Evolutionary conservation across 805 yeast species (phyloP), one percentile per base, ranked within the genome.

Genomic region (Maudiozyma barnettii): DNA sequence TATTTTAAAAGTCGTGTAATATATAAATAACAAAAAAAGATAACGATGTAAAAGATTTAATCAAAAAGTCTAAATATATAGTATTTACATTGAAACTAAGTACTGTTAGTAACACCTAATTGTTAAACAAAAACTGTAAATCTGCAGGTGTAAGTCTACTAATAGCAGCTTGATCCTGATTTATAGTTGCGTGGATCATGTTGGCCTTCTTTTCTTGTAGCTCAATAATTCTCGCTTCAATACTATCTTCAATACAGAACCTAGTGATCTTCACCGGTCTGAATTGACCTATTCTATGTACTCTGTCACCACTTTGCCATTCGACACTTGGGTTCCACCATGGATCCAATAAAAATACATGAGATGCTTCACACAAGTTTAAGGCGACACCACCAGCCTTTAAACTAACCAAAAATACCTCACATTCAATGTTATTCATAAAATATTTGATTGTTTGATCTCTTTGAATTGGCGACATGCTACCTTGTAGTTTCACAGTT

Each of bases 291-390:
- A 93, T 93, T 68, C 99, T 79, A 67, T 93, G 98, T 20, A 93
- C 97, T 69, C 99, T 80, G 66, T 93, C 99, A 66, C 95, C 96
- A 44, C 95, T 83, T 65, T 93, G 99, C 89, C 97, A 93, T 64
- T 93, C 99, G 7, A 91, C 93, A 55, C 95, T 84, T 1, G 98
- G 98, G 63, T 93, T 95, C 98, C 99, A 93, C 99, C 99, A 93
- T 33, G 98, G 98, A 59, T 93, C 99, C 72, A 93, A 73, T 41
- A 93, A 74, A 56, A 93, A 93, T 42, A 93, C 98, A 59, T 91
- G 98, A 2, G 95, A 89, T 0, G 99, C 98, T 59, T 95, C 99
- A 60, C 96, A 91, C 53, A 93, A 72, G 63, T 93, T 93, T 54
- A 93, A 73, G 0, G 99, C 99, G 39, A 93, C 99, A 68, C 99